phyloP scores from a whole-genome alignment of 78 protist genomes.

The Planoprotostelium fungivorum region DNA sequence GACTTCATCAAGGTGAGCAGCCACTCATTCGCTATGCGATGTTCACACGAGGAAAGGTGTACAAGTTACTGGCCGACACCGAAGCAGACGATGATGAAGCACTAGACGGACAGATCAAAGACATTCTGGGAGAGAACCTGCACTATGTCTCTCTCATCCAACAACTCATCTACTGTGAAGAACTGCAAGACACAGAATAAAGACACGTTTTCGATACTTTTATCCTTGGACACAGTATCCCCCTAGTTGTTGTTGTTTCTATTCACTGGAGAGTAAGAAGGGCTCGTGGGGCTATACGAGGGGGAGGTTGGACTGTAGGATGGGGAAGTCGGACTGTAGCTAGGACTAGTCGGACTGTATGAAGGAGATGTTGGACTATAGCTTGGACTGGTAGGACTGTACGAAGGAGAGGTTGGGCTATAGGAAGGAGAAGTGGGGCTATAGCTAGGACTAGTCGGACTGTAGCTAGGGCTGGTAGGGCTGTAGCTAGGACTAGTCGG shows the following conservation, averaged over 20 bases:
- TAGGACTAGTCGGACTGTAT: slow-evolving; percentile 66
- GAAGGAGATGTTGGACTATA: slow-evolving; percentile 72
- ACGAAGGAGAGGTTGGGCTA: slow-evolving; percentile 72
- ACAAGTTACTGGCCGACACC: not conserved
- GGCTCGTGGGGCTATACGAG: slow-evolving; percentile 39
- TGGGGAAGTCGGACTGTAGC: slow-evolving; percentile 66
- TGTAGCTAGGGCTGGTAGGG: slow-evolving; percentile 71
- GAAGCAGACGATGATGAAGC: not conserved
- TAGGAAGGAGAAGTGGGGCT: slow-evolving; percentile 50
- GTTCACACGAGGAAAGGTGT: not conserved
- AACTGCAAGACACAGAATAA: too few relatives aligned
- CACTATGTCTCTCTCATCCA: not conserved
- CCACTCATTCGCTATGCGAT: too few relatives aligned
- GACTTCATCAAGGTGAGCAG: not conserved
- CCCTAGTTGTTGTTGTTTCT: too few relatives aligned
- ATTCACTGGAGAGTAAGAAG: too few relatives aligned
- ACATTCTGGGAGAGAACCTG: not conserved
- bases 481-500: slow-evolving; percentile 68
- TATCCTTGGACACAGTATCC: too few relatives aligned
- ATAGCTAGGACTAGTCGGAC: slow-evolving; percentile 62
- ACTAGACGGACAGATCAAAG: not conserved
- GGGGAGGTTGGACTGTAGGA: slow-evolving; percentile 43
- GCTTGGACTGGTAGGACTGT: slow-evolving; percentile 45
- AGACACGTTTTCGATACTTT: too few relatives aligned
- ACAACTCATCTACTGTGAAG: not conserved